These are phyloP conservation scores for Hansenula lynferdii DNA, from an alignment of 1,139 yeast genomes.

Conservation along the genomic window DNA sequence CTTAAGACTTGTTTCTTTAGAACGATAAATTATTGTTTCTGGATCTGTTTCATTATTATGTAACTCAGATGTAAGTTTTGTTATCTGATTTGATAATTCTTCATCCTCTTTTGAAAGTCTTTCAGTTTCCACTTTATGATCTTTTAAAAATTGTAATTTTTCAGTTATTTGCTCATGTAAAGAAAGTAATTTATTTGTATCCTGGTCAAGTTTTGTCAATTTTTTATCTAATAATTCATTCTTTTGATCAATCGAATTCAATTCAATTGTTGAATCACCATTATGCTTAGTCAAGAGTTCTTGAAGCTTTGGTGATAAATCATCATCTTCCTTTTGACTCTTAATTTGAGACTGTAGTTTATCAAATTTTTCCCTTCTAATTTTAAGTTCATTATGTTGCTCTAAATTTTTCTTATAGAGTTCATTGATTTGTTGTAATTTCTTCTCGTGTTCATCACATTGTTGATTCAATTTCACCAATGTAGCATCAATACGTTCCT, in stretches of 20 bases:
- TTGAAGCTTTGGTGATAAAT: constrained; percentile 2
- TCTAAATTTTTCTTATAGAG: not conserved
- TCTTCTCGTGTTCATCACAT: not conserved
- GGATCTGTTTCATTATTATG: constrained; percentile 3
- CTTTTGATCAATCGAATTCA: not conserved
- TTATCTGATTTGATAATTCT: constrained; percentile 4
- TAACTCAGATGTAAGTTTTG: not conserved
- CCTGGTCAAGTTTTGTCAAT: constrained; percentile 1
- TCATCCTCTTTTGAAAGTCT: constrained; percentile 4
- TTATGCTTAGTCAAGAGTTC: constrained; percentile 3
- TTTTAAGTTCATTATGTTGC: not conserved
- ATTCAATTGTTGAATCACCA: not conserved
- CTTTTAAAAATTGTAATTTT: constrained; percentile 3
- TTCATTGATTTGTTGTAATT: not conserved
- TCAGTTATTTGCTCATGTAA: constrained; percentile 5
- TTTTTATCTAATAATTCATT: constrained; percentile 1
- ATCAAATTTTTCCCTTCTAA: constrained; percentile 1
- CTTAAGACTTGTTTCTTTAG: constrained; percentile 7
- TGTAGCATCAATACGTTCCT: constrained; percentile 7
- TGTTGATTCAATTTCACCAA: constrained; percentile 1
- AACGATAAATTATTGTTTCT: not conserved
- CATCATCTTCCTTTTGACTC: not conserved
- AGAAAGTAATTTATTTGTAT: not conserved
- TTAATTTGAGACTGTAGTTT: not conserved
- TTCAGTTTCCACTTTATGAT: not conserved